Conservation (phyloP, 176 grass and related monocot species). For the Triticum turgidum region DNA sequence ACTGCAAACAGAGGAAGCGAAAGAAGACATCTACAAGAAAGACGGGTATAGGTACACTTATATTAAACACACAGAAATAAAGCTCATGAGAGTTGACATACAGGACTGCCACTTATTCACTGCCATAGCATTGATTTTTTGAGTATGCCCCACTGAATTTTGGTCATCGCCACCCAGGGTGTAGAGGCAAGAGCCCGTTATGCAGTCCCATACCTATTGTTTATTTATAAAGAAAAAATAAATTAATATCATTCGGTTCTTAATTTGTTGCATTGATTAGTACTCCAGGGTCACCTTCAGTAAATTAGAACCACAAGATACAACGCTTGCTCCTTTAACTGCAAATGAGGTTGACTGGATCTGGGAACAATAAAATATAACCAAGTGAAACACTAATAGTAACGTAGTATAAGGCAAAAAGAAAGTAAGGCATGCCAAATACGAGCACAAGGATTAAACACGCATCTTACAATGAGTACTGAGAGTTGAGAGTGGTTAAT, state of each 20-base stretch:
- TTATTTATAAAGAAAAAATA: conserved; percentile 21
- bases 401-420: conserved; percentile 10
- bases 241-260: conserved; percentile 4
- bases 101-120: conserved; percentile 99
- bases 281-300: conserved; percentile 60
- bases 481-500: conserved; percentile 7
- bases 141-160: conserved; percentile 65
- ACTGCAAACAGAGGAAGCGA: background rate
- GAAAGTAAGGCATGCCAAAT: background rate
- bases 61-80: conserved; percentile 14
- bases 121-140: conserved; percentile 95
- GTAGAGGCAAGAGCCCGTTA: conserved; percentile 96
- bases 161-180: conserved; percentile 70
- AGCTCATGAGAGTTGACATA: conserved; percentile 41
- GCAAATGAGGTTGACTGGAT: conserved; percentile 91
- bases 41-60: background rate
- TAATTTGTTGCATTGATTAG: conserved; percentile 8
- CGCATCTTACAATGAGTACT: conserved; percentile 12
- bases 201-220: conserved; percentile 96
- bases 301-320: conserved; percentile 93
- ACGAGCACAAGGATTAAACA: background rate
- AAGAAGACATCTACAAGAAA: conserved; percentile 3
- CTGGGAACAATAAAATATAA: conserved; percentile 42
- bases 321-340: conserved; percentile 95
- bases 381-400: conserved; percentile 15